Evolutionary conservation across 192 early-diverging fungal genomes (phyloP), one percentile per base, ranked within the genome.

Genomic region (Pilaira anomala): DNA sequence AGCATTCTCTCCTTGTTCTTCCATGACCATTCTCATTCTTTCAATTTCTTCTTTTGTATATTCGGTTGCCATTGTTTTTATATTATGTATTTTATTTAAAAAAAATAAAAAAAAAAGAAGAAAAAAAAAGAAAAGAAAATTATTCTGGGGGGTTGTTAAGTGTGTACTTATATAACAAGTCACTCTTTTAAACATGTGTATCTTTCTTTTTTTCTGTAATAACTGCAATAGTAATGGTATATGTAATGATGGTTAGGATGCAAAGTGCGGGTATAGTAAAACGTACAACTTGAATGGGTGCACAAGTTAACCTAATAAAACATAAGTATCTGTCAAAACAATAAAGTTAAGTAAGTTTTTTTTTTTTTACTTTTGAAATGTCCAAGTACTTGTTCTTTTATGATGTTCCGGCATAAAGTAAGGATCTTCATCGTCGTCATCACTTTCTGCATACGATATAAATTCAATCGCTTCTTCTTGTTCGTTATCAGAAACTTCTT

Each of bases 341-440:
- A 41, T 41, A 41, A 41, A 41, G 14, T 12, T 12, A 1, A 41
- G 40, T 41, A 12, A 12, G 40, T 41, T 46, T 46, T 46, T 46
- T 46, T 16, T 46, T 46, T 19, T 28, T 36, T 53, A 75, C 68
- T 60, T 56, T 26, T 44, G 54, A 44, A 71, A 71, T 24, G 68
- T 66, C 11, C 70, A 49, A 6, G 69, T 75, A n/a, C 65, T 65
- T 21, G 68, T 67, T 56, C 66, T 70, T 60, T 75, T 75, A 6
- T 54, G 66, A 50, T 75, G 74, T 19, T 59, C 61, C n/a, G 74
- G 60, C 68, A 70, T 70, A 29, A 60, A 75, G 44, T 59, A 75
- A 25, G 74, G 74, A 52, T 75, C 74, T 50, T 75, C 74, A 46
- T 75, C 74, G 40, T 75, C 74, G 36, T 76, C 74, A 53, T 76